phyloP scores from a whole-genome alignment of 768 basidiomycete genomes.

The Leucosporidium yakuticum region DNA sequence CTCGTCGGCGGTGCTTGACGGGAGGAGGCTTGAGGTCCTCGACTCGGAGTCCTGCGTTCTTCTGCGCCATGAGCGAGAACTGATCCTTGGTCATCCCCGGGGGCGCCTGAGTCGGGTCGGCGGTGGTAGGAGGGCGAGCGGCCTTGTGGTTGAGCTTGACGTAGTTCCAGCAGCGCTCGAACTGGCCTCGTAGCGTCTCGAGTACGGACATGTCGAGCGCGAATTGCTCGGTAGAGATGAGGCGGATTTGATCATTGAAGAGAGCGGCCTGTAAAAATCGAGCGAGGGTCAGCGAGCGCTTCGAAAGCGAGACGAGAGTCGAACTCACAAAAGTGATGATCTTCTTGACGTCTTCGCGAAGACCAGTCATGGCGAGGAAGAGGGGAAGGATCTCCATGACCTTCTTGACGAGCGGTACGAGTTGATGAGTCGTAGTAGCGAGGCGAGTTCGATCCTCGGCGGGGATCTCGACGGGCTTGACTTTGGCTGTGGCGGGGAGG shows the following conservation, averaged over 20 bases:
- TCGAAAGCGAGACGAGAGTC: neutral
- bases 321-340: conserved; percentile 32
- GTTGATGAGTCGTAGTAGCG: conserved; percentile 19
- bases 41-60: conserved; percentile 25
- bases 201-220: conserved; percentile 31
- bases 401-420: conserved; percentile 29
- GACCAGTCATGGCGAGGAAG: conserved; percentile 35
- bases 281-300: neutral
- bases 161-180: conserved; percentile 35
- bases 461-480: conserved; percentile 21
- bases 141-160: conserved; percentile 20
- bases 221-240: conserved; percentile 26
- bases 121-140: neutral
- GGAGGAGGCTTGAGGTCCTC: conserved; percentile 37
- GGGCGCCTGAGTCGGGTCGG: neutral
- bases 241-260: conserved; percentile 33
- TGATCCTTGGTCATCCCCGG: conserved; percentile 5
- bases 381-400: conserved; percentile 35
- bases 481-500: neutral
- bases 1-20: conserved; percentile 28
- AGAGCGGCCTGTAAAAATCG: conserved; percentile 20
- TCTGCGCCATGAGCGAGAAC: conserved; percentile 23
- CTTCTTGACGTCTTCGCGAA: conserved; percentile 14
- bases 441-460: conserved; percentile 21
- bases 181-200: conserved; percentile 31